Evolutionary conservation across 192 early-diverging fungal genomes (phyloP).

Genomic region (Allomyces arbusculus): DNA sequence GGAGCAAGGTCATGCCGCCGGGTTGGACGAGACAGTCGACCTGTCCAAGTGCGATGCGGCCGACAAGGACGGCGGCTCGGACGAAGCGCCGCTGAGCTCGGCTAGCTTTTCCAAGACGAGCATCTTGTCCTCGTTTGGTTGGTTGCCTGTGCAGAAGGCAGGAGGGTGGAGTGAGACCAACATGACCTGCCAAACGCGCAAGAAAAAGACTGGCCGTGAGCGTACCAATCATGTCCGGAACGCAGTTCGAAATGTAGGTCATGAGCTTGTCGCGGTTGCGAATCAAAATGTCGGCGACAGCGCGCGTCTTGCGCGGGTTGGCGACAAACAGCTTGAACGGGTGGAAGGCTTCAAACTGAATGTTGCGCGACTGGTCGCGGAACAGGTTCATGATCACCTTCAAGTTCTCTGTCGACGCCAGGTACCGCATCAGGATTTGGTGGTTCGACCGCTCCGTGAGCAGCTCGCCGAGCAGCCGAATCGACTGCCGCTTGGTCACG

Average conservation of each 20-base stretch:
- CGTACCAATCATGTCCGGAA: conserved; percentile 80
- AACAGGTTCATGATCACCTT: conserved; percentile 97
- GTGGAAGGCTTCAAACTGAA: conserved; percentile 99
- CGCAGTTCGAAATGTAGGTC: conserved; percentile 68
- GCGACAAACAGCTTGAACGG: conserved; percentile 99
- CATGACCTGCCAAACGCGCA: not conserved
- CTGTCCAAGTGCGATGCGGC: too few relatives aligned
- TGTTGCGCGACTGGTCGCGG: conserved; percentile 86
- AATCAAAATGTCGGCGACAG: conserved; percentile 72
- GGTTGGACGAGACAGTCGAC: conserved; percentile 11
- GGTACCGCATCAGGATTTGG: conserved; percentile 84
- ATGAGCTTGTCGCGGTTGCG: conserved; percentile 85
- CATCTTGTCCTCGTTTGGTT: conserved; percentile 94
- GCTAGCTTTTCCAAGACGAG: conserved; percentile 77
- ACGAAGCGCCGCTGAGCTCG: not conserved
- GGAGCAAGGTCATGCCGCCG: too few relatives aligned
- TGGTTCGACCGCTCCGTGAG: conserved; percentile 88
- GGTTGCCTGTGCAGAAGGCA: conserved; percentile 61
- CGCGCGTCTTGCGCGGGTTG: conserved; percentile 85
- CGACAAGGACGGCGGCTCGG: too few relatives aligned
- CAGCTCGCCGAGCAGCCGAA: conserved; percentile 96
- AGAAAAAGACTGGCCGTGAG: not conserved
- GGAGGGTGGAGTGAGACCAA: not conserved
- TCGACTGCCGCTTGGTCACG: conserved; percentile 90
- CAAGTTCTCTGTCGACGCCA: conserved; percentile 73